These are phyloP conservation scores for Gymnopilus junonius DNA, from an alignment of 768 basidiomycete species.

Conservation along the genomic window DNA sequence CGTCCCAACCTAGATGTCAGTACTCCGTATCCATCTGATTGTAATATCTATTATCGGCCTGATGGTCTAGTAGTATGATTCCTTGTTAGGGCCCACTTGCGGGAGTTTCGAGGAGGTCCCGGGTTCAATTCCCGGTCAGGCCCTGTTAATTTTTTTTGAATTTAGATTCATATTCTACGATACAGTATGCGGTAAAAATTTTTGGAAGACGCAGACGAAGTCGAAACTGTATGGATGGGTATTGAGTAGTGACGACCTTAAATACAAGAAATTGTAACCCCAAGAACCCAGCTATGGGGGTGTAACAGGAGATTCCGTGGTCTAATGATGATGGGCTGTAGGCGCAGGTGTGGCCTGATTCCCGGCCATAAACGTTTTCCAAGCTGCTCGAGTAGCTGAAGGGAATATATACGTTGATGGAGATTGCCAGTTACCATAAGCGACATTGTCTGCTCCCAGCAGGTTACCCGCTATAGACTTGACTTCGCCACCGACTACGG, in stretches of 20 bases:
- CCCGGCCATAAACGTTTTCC: constrained; percentile 49
- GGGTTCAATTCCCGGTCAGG: constrained; percentile 89
- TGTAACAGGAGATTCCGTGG: background rate
- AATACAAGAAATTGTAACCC: background rate
- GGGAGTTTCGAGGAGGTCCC: constrained; percentile 73
- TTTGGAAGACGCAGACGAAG: background rate
- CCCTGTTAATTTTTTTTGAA: no score
- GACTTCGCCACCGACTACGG: constrained; percentile 54
- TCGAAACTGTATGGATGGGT: background rate
- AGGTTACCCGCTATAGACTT: constrained; percentile 47
- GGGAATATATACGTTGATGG: constrained; percentile 60
- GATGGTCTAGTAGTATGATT: constrained; percentile 65
- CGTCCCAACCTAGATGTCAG: constrained; percentile 30
- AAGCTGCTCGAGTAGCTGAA: constrained; percentile 57
- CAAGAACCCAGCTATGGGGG: background rate
- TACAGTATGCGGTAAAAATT: background rate
- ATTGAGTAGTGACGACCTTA: background rate
- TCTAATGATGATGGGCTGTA: background rate
- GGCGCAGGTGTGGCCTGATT: constrained; percentile 8
- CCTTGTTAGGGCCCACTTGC: constrained; percentile 53
- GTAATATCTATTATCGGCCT: constrained; percentile 34
- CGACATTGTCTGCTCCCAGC: constrained; percentile 60
- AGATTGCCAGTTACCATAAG: constrained; percentile 53
- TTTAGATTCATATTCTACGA: background rate
- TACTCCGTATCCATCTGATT: background rate